Conservation (phyloP, 2,329 filamentous ascomycete species). For the Parasarocladium wereldwijsianum region DNA sequence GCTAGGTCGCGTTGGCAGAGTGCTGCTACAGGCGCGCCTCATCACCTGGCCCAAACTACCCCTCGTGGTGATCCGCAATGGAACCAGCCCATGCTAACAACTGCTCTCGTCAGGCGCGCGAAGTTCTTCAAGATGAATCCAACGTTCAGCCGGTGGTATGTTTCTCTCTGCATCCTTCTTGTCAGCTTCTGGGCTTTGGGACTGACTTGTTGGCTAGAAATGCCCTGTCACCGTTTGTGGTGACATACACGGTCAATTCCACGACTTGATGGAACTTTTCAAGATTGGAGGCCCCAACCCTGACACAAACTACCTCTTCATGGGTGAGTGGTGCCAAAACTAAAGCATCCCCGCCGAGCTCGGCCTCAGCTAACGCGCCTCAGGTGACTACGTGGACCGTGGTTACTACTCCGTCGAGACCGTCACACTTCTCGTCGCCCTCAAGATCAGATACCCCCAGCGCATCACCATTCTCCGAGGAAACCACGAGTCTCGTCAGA, state of each 20-base stretch:
- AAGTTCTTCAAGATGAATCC: slow-evolving; percentile 93
- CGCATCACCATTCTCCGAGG: slow-evolving; percentile 92
- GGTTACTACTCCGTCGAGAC: slow-evolving; percentile 97
- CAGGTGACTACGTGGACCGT: slow-evolving; percentile 91
- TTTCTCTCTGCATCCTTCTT: slow-evolving; percentile 12
- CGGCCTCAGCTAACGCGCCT: background rate
- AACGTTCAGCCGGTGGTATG: slow-evolving; percentile 97
- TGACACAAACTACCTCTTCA: slow-evolving; percentile 93
- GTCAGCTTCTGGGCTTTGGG: too few species aligned
- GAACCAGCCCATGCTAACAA: too few species aligned
- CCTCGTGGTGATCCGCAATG: too few species aligned
- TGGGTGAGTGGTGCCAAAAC: slow-evolving; percentile 45
- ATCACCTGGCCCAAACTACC: too few species aligned
- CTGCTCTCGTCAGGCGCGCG: slow-evolving; percentile 66
- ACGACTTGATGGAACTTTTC: slow-evolving; percentile 94
- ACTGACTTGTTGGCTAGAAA: slow-evolving; percentile 44
- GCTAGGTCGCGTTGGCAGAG: too few species aligned
- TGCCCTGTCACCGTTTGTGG: slow-evolving; percentile 96
- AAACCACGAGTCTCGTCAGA: slow-evolving; percentile 92
- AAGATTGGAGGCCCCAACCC: slow-evolving; percentile 85
- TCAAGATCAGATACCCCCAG: slow-evolving; percentile 95
- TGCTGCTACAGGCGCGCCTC: too few species aligned
- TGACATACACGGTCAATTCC: slow-evolving; percentile 93
- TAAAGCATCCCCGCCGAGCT: background rate
- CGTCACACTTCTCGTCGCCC: slow-evolving; percentile 84